A percentile compares a stretch with the other conserved stretches of the same genome.
phyloP scores from a whole-genome alignment of 192 early-diverging fungal genomes.

The Pilaira anomala region DNA sequence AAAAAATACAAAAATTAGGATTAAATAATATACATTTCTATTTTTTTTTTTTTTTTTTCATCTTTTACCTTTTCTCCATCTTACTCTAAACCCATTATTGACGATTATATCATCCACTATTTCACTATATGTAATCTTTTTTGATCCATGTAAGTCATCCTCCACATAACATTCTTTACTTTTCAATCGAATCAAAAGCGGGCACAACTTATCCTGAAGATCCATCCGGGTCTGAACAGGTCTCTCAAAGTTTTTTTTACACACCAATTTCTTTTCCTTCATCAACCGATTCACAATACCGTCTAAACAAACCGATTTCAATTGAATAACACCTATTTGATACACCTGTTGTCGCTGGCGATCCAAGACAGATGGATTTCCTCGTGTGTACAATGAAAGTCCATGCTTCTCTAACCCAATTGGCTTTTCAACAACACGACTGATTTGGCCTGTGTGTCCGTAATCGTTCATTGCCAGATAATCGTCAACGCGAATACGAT shows the following conservation, averaged over 20 bases:
- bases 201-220: not conserved
- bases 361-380: not conserved
- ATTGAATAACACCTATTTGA: constrained; percentile 6
- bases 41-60: not conserved
- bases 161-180: not conserved
- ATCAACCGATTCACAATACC: not conserved
- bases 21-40: not conserved
- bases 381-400: not conserved
- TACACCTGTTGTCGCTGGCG: not conserved
- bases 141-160: not conserved
- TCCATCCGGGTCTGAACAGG: not conserved
- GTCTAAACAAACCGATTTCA: not conserved
- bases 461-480: not conserved
- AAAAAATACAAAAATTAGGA: no score
- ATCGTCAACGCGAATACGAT: not conserved
- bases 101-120: not conserved
- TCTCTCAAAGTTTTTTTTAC: not conserved
- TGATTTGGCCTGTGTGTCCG: not conserved
- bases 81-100: constrained; percentile 1
- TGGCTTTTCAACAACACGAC: not conserved
- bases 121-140: not conserved
- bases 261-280: not conserved
- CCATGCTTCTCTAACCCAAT: not conserved
- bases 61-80: constrained; percentile 12
- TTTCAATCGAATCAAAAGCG: not conserved